These are phyloP conservation scores for Phytophthora pseudosyringae DNA, from an alignment of 352 stramenopile genomes.

Conservation along the genomic window DNA sequence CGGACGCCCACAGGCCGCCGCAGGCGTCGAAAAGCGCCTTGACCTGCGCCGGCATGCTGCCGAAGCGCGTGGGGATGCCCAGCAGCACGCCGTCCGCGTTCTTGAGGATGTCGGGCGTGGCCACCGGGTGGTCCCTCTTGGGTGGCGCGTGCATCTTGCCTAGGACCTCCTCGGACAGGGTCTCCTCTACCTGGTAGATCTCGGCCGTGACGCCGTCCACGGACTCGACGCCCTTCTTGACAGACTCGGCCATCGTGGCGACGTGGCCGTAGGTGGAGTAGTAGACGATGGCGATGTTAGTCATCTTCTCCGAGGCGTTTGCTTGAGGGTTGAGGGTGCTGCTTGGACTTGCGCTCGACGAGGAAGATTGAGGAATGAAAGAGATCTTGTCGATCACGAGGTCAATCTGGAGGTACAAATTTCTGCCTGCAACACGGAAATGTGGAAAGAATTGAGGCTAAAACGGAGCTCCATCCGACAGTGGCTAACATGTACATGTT, in stretches of 20 bases:
- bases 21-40: constrained; percentile 91
- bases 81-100: constrained; percentile 89
- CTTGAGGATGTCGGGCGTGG: constrained; percentile 64
- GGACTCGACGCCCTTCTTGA: constrained; percentile 81
- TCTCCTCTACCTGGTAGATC: constrained; percentile 85
- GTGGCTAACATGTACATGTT: neutral
- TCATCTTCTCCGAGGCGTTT: constrained; percentile 29
- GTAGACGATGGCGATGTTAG: constrained; percentile 86
- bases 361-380: constrained; percentile 37
- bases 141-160: constrained; percentile 83
- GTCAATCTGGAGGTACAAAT: constrained; percentile 8
- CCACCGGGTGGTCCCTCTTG: constrained; percentile 76
- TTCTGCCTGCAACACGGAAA: constrained; percentile 7
- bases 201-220: constrained; percentile 61
- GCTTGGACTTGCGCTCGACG: constrained; percentile 30
- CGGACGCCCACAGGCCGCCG: constrained; percentile 85
- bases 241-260: constrained; percentile 68
- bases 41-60: constrained; percentile 83
- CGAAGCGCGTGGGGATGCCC: constrained; percentile 87
- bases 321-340: neutral
- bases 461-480: constrained; percentile 2
- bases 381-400: neutral
- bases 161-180: constrained; percentile 80
- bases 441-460: constrained; percentile 29
- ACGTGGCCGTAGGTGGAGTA: constrained; percentile 91